Conservation (phyloP, 306 rosid species). For the Acacia crassicarpa region DNA sequence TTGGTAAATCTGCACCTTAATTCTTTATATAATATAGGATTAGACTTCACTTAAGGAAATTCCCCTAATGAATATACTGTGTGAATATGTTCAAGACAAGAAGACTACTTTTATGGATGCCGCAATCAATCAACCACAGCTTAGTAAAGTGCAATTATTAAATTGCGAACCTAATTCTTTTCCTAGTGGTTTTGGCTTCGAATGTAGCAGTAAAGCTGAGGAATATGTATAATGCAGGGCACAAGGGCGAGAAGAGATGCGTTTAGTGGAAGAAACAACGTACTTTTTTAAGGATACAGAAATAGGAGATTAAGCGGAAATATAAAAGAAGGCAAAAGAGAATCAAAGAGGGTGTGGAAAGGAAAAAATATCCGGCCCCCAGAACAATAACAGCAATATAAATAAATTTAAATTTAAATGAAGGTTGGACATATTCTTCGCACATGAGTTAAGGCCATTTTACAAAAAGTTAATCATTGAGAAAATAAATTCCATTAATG, state of each 20-base stretch:
- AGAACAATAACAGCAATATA: neutral
- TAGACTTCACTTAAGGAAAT: conserved; percentile 13
- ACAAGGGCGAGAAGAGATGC: neutral
- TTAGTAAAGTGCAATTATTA: neutral
- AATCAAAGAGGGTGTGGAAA: neutral
- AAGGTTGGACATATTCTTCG: neutral
- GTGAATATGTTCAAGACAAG: conserved; percentile 16
- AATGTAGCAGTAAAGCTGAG: neutral
- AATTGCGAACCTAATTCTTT: neutral
- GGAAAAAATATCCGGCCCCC: neutral
- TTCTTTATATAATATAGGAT: neutral
- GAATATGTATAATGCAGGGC: neutral
- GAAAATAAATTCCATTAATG: neutral
- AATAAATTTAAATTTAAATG: neutral
- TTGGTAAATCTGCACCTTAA: no score
- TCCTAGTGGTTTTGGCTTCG: neutral
- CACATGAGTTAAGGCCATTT: neutral
- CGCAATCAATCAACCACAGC: neutral
- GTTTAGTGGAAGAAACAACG: neutral
- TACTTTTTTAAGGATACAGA: neutral
- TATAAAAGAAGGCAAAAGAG: neutral
- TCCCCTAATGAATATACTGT: conserved; percentile 8
- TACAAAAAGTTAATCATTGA: neutral
- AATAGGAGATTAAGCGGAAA: neutral
- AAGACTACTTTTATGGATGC: neutral